Evolutionary conservation across 1,139 yeast species (phyloP).

Genomic region (Yamadazyma dushanensis): DNA sequence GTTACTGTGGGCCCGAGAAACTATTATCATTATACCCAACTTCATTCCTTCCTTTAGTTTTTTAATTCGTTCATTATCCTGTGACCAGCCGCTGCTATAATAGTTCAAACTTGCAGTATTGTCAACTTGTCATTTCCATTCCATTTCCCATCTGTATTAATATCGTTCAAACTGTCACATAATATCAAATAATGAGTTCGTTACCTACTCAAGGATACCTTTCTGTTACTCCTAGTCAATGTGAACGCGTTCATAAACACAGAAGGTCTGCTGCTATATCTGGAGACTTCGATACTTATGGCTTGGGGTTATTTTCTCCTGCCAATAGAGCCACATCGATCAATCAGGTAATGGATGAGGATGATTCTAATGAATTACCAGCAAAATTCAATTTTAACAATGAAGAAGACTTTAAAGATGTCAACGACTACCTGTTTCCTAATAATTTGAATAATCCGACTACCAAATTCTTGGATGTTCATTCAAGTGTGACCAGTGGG

Average conservation of each 20-base stretch:
- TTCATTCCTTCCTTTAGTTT: conserved; percentile 2
- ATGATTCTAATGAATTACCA: conserved; percentile 19
- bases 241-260: conserved; percentile 57
- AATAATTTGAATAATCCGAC: conserved; percentile 19
- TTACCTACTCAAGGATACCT: conserved; percentile 21
- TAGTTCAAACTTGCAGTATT: neutral
- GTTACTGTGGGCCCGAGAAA: neutral
- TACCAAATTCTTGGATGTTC: conserved; percentile 1
- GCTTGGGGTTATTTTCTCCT: conserved; percentile 40
- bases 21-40: neutral
- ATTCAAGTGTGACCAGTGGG: conserved; percentile 1
- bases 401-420: conserved; percentile 35
- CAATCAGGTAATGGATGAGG: conserved; percentile 10
- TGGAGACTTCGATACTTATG: conserved; percentile 63
- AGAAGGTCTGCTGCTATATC: conserved; percentile 72
- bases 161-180: no score
- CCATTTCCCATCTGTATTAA: no score
- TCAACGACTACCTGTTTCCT: conserved; percentile 35
- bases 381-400: conserved; percentile 33
- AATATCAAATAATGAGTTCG: conserved; percentile 15
- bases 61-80: neutral
- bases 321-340: conserved; percentile 4
- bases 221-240: conserved; percentile 6
- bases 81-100: neutral
- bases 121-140: no score